These are phyloP conservation scores for Podila verticillata DNA, from an alignment of 192 early-diverging fungal species.

Conservation along the genomic window DNA sequence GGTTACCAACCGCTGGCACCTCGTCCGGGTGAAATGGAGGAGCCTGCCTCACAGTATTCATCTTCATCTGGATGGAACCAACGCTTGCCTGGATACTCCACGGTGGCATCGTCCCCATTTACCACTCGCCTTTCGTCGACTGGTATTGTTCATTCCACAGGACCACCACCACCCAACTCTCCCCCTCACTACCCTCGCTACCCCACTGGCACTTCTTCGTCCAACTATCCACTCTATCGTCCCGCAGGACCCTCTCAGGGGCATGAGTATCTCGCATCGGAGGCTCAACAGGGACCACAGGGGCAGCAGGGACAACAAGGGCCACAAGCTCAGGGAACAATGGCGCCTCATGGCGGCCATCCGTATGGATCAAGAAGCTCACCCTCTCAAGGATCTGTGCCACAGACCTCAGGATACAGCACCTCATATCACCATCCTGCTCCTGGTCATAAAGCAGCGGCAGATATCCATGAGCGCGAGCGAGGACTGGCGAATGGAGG, in stretches of 20 bases:
- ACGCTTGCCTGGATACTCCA: slow-evolving; percentile 35
- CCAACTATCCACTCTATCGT: slow-evolving; percentile 33
- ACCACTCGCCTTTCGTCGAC: slow-evolving; percentile 42
- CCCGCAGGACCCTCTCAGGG: slow-evolving; percentile 11
- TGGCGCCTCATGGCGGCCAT: slow-evolving; percentile 26
- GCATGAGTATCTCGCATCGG: slow-evolving; percentile 39
- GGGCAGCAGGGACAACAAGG: slow-evolving; percentile 16
- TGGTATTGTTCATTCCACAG: slow-evolving; percentile 38
- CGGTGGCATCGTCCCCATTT: slow-evolving; percentile 31
- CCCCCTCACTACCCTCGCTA: slow-evolving; percentile 39
- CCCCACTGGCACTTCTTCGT: slow-evolving; percentile 8
- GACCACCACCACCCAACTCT: slow-evolving; percentile 16
- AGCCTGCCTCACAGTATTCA: slow-evolving; percentile 27
- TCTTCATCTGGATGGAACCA: slow-evolving; percentile 50
- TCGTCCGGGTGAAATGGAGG: slow-evolving; percentile 33
- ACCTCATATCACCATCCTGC: slow-evolving; percentile 22
- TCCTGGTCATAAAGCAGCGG: slow-evolving; percentile 2
- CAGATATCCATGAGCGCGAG: slow-evolving; percentile 20
- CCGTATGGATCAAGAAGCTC: slow-evolving; percentile 24
- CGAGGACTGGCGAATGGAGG: neutral
- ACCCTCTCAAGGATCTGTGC: slow-evolving; percentile 14
- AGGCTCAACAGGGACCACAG: slow-evolving; percentile 9
- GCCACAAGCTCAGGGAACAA: slow-evolving; percentile 3
- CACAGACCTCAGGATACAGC: slow-evolving; percentile 21
- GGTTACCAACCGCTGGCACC: slow-evolving; percentile 11